Evolutionary conservation across 805 yeast genomes (phyloP).

Genomic region (Ogataea angusta): DNA sequence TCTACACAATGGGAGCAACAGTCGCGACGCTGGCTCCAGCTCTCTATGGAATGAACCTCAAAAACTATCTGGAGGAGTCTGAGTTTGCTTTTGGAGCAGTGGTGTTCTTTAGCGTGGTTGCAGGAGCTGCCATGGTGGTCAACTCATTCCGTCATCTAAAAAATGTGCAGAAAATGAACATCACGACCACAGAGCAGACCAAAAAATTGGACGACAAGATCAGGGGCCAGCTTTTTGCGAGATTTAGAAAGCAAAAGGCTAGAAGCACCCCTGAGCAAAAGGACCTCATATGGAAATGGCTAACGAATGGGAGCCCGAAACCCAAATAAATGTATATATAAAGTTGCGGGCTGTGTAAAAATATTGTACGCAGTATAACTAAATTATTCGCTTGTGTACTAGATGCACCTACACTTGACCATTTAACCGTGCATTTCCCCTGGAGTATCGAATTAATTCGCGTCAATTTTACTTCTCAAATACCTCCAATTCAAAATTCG

Average conservation of each 20-base stretch:
- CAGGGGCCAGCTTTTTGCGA: conserved; percentile 11
- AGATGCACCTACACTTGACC: conserved; percentile 1
- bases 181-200: conserved; percentile 41
- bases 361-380: not conserved
- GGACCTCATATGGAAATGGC: conserved; percentile 56
- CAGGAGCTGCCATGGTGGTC: conserved; percentile 53
- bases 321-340: conserved; percentile 14
- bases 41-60: conserved; percentile 83
- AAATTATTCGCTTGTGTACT: conserved; percentile 1
- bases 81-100: conserved; percentile 60
- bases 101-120: conserved; percentile 46
- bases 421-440: not conserved
- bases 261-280: conserved; percentile 27
- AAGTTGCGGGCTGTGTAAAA: conserved; percentile 5
- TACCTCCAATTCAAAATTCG: too few species aligned
- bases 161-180: conserved; percentile 63
- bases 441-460: too few species aligned
- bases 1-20: conserved; percentile 80
- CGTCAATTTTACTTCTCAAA: too few species aligned
- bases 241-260: conserved; percentile 8
- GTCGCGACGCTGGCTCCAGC: conserved; percentile 85
- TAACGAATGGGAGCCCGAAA: conserved; percentile 40
- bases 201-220: conserved; percentile 27
- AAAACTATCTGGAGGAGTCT: conserved; percentile 73
- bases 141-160: conserved; percentile 55